These are phyloP conservation scores for Chrysosphaeria jannelii DNA, from an alignment of 2,329 filamentous ascomycete genomes.

Conservation along the genomic window DNA sequence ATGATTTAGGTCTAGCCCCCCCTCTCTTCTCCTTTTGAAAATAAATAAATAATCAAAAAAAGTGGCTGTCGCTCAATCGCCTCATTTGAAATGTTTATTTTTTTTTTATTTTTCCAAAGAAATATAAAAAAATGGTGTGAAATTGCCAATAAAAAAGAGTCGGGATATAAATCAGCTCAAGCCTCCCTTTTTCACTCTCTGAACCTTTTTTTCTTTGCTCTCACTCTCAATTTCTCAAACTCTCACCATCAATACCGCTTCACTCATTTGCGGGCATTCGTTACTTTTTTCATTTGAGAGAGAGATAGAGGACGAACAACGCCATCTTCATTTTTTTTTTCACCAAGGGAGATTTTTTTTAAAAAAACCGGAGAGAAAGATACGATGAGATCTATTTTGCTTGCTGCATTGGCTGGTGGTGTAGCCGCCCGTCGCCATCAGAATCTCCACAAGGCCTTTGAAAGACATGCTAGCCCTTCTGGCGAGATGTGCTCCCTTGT, in stretches of 20 bases:
- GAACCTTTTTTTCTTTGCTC: slow-evolving; percentile 13
- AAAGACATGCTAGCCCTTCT: slow-evolving; percentile 16
- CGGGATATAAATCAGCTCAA: no score
- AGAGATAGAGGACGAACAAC: slow-evolving; percentile 5
- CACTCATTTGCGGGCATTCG: slow-evolving; percentile 57
- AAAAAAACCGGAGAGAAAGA: slow-evolving; percentile 42
- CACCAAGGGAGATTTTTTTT: background rate
- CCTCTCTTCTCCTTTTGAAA: no score
- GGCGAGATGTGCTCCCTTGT: slow-evolving; percentile 36
- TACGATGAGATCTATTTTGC: slow-evolving; percentile 34
- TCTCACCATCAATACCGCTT: slow-evolving; percentile 28
- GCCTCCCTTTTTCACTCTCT: slow-evolving; percentile 11
- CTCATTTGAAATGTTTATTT: no score
- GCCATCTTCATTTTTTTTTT: slow-evolving; percentile 4
- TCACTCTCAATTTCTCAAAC: slow-evolving; percentile 12
- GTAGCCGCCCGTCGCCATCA: slow-evolving; percentile 20
- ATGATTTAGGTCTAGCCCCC: no score
- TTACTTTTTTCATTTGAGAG: slow-evolving; percentile 5
- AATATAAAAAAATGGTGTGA: no score
- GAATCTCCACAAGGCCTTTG: slow-evolving; percentile 20
- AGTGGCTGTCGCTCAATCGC: no score
- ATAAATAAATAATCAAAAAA: no score
- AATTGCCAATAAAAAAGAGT: no score
- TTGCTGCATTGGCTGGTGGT: slow-evolving; percentile 23
- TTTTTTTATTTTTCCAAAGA: no score